Percentiles rank a stretch among this genome's conserved stretches.
These are phyloP conservation scores for Aspergillus sojae DNA, from an alignment of 2,329 filamentous ascomycete genomes.

Conservation along the genomic window DNA sequence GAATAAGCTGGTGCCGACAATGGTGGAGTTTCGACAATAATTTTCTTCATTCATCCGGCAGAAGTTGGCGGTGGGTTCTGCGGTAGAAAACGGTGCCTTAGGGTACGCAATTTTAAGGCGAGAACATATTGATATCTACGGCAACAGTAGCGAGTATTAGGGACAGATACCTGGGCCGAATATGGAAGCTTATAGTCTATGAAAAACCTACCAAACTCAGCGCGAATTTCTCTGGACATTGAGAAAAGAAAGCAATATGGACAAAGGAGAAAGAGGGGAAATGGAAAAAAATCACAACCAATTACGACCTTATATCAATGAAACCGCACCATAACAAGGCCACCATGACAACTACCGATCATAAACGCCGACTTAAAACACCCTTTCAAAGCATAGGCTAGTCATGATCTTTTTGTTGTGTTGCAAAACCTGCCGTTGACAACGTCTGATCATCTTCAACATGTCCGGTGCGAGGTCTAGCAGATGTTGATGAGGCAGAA, in stretches of 20 bases:
- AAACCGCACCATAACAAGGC: background rate
- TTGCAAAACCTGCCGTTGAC: slow-evolving; percentile 14
- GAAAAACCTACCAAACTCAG: background rate
- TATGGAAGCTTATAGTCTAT: background rate
- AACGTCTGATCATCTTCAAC: slow-evolving; percentile 17
- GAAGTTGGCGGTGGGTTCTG: slow-evolving; percentile 30
- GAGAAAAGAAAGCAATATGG: background rate
- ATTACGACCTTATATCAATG: background rate
- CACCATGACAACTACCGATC: background rate
- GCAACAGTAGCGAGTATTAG: background rate
- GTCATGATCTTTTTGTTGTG: slow-evolving; percentile 17
- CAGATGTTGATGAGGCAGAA: slow-evolving; percentile 29
- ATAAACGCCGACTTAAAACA: slow-evolving; percentile 11
- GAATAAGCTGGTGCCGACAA: background rate
- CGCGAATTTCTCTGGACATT: background rate
- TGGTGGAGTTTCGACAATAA: slow-evolving; percentile 26
- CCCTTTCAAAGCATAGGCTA: slow-evolving; percentile 6
- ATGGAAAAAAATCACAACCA: background rate
- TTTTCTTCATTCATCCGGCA: slow-evolving; percentile 37
- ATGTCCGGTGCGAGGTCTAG: slow-evolving; percentile 26
- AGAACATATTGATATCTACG: background rate
- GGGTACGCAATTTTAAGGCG: background rate
- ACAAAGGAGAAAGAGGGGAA: background rate
- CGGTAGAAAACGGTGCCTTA: slow-evolving; percentile 23
- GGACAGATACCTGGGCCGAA: background rate